phyloP scores from a whole-genome alignment of 1,139 yeast genomes.

The Protomyces lactucae-debilis region DNA sequence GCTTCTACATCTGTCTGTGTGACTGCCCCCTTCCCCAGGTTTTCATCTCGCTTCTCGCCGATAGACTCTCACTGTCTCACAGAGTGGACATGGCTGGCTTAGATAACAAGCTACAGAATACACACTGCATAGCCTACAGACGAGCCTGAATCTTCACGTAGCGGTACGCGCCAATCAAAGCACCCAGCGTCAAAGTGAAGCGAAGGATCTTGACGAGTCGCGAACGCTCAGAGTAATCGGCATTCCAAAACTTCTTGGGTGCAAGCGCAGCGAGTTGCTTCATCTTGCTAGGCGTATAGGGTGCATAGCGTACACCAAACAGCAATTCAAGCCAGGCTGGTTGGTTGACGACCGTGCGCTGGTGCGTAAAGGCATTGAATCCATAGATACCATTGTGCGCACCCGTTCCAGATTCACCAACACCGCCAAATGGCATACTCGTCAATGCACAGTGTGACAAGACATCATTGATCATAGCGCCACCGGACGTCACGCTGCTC shows the following conservation, averaged over 20 bases:
- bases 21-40: too few species aligned
- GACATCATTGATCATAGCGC: conserved; percentile 64
- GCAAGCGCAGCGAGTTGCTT: conserved; percentile 8
- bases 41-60: too few species aligned
- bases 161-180: conserved; percentile 8
- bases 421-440: conserved; percentile 88
- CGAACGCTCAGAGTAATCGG: conserved; percentile 17
- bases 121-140: background rate
- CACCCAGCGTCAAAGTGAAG: background rate
- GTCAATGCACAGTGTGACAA: conserved; percentile 64
- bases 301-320: conserved; percentile 19
- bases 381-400: conserved; percentile 72
- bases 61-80: too few species aligned
- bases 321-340: conserved; percentile 22
- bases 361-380: conserved; percentile 69
- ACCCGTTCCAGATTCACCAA: conserved; percentile 73
- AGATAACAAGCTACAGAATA: too few species aligned
- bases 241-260: conserved; percentile 21
- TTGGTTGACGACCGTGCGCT: conserved; percentile 56
- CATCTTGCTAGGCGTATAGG: conserved; percentile 19
- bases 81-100: too few species aligned
- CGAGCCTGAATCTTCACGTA: conserved; percentile 8
- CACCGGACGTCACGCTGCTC: conserved; percentile 66
- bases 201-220: conserved; percentile 5
- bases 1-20: too few species aligned